phyloP scores from a whole-genome alignment of 805 yeast genomes.

The Yarrowia sp. region DNA sequence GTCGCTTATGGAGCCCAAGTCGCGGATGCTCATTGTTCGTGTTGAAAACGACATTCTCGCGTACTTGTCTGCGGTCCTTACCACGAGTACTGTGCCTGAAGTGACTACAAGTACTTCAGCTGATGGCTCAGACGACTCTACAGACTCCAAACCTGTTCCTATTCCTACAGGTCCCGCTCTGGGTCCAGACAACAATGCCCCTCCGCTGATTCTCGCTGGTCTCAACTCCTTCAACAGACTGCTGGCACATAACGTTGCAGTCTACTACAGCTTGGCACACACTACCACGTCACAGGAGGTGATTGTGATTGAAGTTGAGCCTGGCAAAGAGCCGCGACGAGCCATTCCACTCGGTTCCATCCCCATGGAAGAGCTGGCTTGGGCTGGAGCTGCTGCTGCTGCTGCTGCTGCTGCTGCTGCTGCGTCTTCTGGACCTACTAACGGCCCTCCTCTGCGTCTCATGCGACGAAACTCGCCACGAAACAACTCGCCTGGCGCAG shows the following conservation, averaged over 20 bases:
- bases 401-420: not conserved
- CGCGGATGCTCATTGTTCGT: not conserved
- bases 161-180: not conserved
- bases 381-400: constrained; percentile 23
- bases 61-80: not conserved
- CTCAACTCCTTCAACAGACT: constrained; percentile 67
- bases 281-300: constrained; percentile 48
- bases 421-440: not conserved
- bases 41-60: constrained; percentile 8
- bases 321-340: constrained; percentile 4
- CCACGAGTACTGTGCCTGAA: too few species aligned
- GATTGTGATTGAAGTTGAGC: constrained; percentile 38
- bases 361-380: constrained; percentile 3
- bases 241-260: constrained; percentile 66
- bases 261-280: constrained; percentile 61
- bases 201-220: constrained; percentile 6
- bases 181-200: not conserved
- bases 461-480: constrained; percentile 23
- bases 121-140: too few species aligned
- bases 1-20: constrained; percentile 15
- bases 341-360: constrained; percentile 7
- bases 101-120: too few species aligned
- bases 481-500: constrained; percentile 9
- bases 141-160: not conserved
- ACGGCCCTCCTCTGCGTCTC: constrained; percentile 6